These are phyloP conservation scores for Chrysoporthe deuterocubensis DNA, from an alignment of 2,329 filamentous ascomycete species.

Conservation along the genomic window DNA sequence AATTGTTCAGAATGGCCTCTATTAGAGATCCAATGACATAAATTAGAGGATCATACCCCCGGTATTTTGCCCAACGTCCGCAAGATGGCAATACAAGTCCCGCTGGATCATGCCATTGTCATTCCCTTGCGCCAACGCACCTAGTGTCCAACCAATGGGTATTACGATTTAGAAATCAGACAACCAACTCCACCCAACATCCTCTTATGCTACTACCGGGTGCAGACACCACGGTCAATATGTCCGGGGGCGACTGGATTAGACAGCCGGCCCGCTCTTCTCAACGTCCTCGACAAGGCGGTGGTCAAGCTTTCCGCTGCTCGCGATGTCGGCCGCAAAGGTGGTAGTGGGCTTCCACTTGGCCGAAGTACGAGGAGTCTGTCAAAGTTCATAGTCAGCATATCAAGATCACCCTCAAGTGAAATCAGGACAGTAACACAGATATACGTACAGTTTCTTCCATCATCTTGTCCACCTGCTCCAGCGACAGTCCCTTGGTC, in stretches of 20 bases:
- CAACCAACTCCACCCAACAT: background rate
- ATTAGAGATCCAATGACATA: background rate
- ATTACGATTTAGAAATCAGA: constrained; percentile 8
- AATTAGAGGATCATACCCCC: background rate
- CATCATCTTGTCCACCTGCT: constrained; percentile 87
- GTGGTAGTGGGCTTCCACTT: constrained; percentile 76
- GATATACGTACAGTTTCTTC: constrained; percentile 63
- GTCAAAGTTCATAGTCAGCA: background rate
- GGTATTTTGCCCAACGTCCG: background rate
- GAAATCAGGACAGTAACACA: background rate
- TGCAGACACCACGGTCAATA: background rate
- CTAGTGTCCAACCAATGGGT: constrained; percentile 14
- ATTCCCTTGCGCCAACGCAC: background rate
- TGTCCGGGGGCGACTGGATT: constrained; percentile 27
- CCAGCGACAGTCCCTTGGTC: constrained; percentile 76
- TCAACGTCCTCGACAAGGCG: constrained; percentile 35
- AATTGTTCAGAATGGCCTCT: background rate
- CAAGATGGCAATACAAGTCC: background rate
- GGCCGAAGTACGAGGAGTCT: constrained; percentile 72
- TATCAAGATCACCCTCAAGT: background rate
- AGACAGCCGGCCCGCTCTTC: constrained; percentile 39
- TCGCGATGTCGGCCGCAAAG: constrained; percentile 54
- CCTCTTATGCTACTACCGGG: background rate
- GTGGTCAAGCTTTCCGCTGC: constrained; percentile 39
- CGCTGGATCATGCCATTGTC: background rate